Percentiles rank a stretch among this genome's conserved stretches.
These are phyloP conservation scores for Gryganskiella cystojenkinii DNA, from an alignment of 192 early-diverging fungal genomes.

Conservation along the genomic window DNA sequence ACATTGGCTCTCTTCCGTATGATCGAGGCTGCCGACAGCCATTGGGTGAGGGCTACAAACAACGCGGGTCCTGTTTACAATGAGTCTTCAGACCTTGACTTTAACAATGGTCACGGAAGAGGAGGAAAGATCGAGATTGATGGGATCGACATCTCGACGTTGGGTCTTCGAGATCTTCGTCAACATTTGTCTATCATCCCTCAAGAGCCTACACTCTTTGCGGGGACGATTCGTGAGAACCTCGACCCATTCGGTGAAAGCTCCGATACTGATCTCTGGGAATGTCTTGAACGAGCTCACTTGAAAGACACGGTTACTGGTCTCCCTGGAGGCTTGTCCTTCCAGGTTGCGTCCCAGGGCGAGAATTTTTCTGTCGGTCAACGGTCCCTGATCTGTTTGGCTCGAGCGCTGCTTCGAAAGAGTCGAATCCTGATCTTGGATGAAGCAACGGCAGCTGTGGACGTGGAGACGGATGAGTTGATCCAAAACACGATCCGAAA, in stretches of 20 bases:
- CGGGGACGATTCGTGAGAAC: conserved; percentile 62
- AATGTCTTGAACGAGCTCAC: conserved; percentile 60
- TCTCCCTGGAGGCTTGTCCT: conserved; percentile 49
- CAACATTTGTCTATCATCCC: conserved; percentile 74
- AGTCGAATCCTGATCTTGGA: conserved; percentile 68
- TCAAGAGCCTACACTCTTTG: conserved; percentile 74
- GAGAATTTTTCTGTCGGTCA: conserved; percentile 58
- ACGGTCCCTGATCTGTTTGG: conserved; percentile 71
- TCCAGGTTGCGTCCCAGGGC: conserved; percentile 1
- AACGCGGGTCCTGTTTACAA: conserved; percentile 36
- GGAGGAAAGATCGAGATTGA: conserved; percentile 61
- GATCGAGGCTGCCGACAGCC: conserved; percentile 39
- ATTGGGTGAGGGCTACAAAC: conserved; percentile 12
- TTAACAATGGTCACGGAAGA: conserved; percentile 55
- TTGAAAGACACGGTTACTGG: conserved; percentile 53
- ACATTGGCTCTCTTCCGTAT: conserved; percentile 52
- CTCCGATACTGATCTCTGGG: conserved; percentile 60
- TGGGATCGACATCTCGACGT: conserved; percentile 65
- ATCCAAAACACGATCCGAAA: conserved; percentile 54
- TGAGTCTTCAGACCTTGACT: not conserved
- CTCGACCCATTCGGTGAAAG: conserved; percentile 66
- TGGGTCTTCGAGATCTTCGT: conserved; percentile 63
- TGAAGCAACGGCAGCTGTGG: conserved; percentile 76
- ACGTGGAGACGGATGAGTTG: conserved; percentile 61
- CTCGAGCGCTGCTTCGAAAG: conserved; percentile 64